Evolutionary conservation across 176 grass and related monocot species (phyloP), one percentile per base, ranked within the genome.

Genomic region (Lolium perenne): DNA sequence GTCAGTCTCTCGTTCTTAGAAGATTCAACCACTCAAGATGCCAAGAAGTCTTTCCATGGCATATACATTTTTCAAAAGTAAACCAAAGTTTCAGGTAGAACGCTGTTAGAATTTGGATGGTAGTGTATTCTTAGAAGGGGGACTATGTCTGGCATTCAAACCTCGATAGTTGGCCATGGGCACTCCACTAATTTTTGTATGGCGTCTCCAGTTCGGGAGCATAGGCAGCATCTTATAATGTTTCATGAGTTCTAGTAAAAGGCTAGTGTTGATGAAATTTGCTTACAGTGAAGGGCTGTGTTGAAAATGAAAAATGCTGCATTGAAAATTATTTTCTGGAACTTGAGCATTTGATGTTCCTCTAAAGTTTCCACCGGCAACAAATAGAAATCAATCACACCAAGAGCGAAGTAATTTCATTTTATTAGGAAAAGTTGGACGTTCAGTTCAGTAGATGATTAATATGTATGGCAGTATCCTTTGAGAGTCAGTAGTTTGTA

Each of bases 261-360:
- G 45, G 12, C 38, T 35, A 62, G 25, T 45, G 18, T 63, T 65
- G 55, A 41, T 63, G 68, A 80, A 63, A 72, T 62, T 22, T 62
- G 59, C 20, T 61, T 26, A 15, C 11, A 11, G 70, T 14, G 57
- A 7, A n/a, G 38, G 4, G 12, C 48, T 82, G 12, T 56, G 16
- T 7, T 16, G 35, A 50, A 67, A 67, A 51, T 81, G 25, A n/a
- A 13, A 51, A 49, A 10, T 71, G 66, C 50, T 43, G 35, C 13
- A 82, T 6, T 9, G 2, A 4, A 14, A 71, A 57, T 13, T 20
- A 55, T 25, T 71, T 81, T 57, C 14, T 3, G 51, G 3, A 59
- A 46, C 38, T 83, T 17, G n/a, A 45, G 51, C 38, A 72, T 83
- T 46, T 72, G 66, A 83, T 72, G 65, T 43, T 58, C 13, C 21